Conservation (phyloP, 2,329 filamentous ascomycete species). For the Epichloe sibirici region DNA sequence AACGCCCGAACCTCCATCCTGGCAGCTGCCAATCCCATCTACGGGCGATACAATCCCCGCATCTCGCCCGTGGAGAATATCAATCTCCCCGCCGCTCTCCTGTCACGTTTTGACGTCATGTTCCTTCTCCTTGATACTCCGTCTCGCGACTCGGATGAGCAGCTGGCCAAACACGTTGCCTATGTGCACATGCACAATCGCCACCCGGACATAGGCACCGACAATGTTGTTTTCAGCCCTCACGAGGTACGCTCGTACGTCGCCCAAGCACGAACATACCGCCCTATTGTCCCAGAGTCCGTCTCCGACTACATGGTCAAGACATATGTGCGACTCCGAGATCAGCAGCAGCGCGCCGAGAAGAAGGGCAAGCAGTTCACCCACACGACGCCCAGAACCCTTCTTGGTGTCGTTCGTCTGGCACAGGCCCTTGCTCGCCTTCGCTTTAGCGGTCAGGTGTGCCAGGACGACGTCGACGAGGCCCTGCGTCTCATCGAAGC, state of each 20-base stretch:
- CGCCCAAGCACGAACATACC: conserved; percentile 79
- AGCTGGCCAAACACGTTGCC: conserved; percentile 89
- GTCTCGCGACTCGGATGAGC: conserved; percentile 76
- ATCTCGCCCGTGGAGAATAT: conserved; percentile 98
- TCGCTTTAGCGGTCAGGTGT: conserved; percentile 74
- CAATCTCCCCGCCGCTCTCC: conserved; percentile 90
- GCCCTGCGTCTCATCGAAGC: conserved; percentile 83
- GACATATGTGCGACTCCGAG: conserved; percentile 88
- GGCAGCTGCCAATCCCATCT: conserved; percentile 91
- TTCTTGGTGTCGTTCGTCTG: conserved; percentile 84
- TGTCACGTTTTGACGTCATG: conserved; percentile 93
- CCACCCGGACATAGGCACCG: conserved; percentile 61
- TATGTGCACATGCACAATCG: conserved; percentile 95
- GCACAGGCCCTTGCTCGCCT: conserved; percentile 88
- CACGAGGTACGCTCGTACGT: conserved; percentile 94
- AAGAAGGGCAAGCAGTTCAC: conserved; percentile 84
- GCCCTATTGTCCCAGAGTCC: conserved; percentile 70
- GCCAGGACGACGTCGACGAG: conserved; percentile 90
- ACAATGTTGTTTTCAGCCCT: conserved; percentile 69
- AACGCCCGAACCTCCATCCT: conserved; percentile 95
- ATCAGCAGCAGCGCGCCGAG: conserved; percentile 84
- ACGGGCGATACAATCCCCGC: conserved; percentile 94
- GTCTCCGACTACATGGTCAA: conserved; percentile 96
- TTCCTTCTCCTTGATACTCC: conserved; percentile 96
- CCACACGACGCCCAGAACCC: conserved; percentile 85